These are phyloP conservation scores for Tolypocladium ovalisporum DNA, from an alignment of 2,329 filamentous ascomycete species.

Conservation along the genomic window DNA sequence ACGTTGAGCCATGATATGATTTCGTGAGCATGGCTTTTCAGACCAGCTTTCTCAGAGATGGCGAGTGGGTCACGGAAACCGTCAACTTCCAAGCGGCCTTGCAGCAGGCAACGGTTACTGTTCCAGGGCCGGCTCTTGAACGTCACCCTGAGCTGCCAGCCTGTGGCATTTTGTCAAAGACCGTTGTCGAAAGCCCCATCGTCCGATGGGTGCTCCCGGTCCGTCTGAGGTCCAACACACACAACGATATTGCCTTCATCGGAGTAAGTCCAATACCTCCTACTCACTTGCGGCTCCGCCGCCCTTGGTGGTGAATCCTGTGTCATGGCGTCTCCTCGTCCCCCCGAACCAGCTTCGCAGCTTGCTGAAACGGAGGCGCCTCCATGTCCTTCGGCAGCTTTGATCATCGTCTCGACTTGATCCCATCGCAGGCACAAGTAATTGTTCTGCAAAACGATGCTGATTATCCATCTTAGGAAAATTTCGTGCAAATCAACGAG, in stretches of 20 bases:
- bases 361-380: neutral
- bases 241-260: constrained; percentile 80
- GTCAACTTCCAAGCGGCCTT: constrained; percentile 32
- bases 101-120: constrained; percentile 19
- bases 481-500: constrained; percentile 72
- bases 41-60: constrained; percentile 41
- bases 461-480: constrained; percentile 40
- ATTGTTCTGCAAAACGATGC: neutral
- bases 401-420: neutral
- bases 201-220: constrained; percentile 70
- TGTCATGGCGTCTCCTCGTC: neutral
- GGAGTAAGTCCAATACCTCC: constrained; percentile 44
- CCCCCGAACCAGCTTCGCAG: neutral
- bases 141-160: constrained; percentile 32
- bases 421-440: neutral
- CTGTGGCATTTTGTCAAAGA: constrained; percentile 68
- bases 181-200: constrained; percentile 64
- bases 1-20: constrained; percentile 10
- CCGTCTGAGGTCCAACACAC: constrained; percentile 55
- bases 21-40: constrained; percentile 33
- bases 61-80: constrained; percentile 46
- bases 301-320: neutral
- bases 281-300: neutral
- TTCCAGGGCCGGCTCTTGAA: constrained; percentile 17
- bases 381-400: neutral